Base-by-base conservation (phyloP, 2,329 filamentous ascomycete species). In the Fusarium citri region DNA sequence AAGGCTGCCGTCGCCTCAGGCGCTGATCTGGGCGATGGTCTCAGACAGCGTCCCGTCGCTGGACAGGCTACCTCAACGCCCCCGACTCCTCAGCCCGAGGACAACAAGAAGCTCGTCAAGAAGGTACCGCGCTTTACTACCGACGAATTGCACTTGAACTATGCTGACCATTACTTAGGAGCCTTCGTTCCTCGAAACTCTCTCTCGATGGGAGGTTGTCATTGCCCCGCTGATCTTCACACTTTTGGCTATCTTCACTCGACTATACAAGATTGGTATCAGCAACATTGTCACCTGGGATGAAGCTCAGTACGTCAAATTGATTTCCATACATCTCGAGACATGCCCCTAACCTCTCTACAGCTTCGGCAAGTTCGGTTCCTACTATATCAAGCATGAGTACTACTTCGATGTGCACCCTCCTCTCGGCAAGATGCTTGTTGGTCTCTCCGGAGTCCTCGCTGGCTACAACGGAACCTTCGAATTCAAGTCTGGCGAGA, bases 401-500 rank as follows among this genome's bases (percentile, higher is more conserved):
- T 98, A 98, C 86, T 99, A 99, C 87, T 99, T 99, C 76, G 81
- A 83, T 71, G 92, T 97, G 62, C 93, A 97, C 81, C 96, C 96
- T 71, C 96, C 96, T 57, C 89, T 99, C 66, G 96, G 96, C 79
- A 99, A 99, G 86, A 98, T 99, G 89, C 90, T 99, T 59, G 95
- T 99, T 74, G 96, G 96, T 68, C 87, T 99, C 54, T 98, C 96
- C 9, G 96, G 96, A 78, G 97, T 97, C 78, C 87, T 99, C 66
- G 97, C 95, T 72, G 95, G 95, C 72, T 99, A 99, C 86, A 99
- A 99, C 84, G 96, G 96, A 62, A 97, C 95, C 6, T 99, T 99
- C 82, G 96, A 99, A 79, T 99, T 99, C 88, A 99, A 99, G 83
- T 98, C 95, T 56, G 96, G 96, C 79, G 96, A 98, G 78, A 94